These are phyloP conservation scores for Cladosporium colombiae DNA, from an alignment of 2,329 filamentous ascomycete species.

Conservation along the genomic window DNA sequence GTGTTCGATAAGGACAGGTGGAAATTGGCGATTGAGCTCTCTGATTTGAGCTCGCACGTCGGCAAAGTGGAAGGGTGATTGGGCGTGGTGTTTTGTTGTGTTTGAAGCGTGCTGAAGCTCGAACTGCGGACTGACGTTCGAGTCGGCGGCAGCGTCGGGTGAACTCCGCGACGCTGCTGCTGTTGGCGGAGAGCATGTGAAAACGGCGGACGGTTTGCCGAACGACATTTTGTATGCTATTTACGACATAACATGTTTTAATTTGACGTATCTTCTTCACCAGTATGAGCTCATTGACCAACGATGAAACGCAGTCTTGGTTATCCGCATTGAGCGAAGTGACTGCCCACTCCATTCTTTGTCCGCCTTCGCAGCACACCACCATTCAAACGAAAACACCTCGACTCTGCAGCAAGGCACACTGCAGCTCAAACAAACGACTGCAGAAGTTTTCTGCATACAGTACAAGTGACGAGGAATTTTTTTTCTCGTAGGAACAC, in stretches of 20 bases:
- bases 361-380: neutral
- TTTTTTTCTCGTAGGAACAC: neutral
- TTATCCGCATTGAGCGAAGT: constrained; percentile 1
- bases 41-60: constrained; percentile 15
- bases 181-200: constrained; percentile 7
- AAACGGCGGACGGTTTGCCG: neutral
- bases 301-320: neutral
- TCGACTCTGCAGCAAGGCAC: neutral
- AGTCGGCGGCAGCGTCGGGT: neutral
- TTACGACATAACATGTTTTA: neutral
- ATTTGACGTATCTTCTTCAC: neutral
- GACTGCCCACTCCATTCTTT: neutral
- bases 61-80: constrained; percentile 7
- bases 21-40: constrained; percentile 12
- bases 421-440: neutral
- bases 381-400: neutral
- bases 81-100: neutral
- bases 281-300: neutral
- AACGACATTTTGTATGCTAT: neutral
- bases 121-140: neutral
- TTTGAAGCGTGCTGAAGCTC: neutral
- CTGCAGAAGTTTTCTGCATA: no score
- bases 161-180: neutral
- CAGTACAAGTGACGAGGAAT: no score
- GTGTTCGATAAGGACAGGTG: constrained; percentile 12